phyloP scores from a whole-genome alignment of 441 rosid genomes.

The Brassica balearica region DNA sequence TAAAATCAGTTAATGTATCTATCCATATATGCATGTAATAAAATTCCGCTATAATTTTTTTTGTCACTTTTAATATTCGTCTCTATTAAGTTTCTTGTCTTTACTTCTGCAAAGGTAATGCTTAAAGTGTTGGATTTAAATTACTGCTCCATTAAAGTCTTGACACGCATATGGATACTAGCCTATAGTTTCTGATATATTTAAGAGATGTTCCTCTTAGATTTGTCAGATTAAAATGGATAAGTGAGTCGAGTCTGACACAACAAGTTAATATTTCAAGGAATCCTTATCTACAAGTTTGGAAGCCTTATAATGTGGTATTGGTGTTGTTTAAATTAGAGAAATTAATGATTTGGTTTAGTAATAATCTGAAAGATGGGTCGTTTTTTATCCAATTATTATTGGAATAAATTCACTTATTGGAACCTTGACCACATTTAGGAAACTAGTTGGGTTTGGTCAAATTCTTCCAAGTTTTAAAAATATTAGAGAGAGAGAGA shows the following conservation, averaged over 20 bases:
- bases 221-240: constrained; percentile 24
- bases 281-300: constrained; percentile 44
- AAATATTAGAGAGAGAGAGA: constrained; percentile 2
- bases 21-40: constrained; percentile 18
- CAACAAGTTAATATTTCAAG: constrained; percentile 11
- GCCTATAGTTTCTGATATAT: too few species aligned
- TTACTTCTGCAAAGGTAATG: not conserved
- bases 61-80: constrained; percentile 14
- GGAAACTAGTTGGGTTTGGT: constrained; percentile 15
- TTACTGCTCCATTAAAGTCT: not conserved
- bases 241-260: constrained; percentile 28
- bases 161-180: constrained; percentile 12
- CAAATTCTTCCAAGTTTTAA: constrained; percentile 13
- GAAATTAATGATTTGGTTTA: not conserved
- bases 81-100: constrained; percentile 13
- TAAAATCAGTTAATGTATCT: constrained; percentile 6
- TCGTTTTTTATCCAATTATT: constrained; percentile 1
- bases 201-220: not conserved
- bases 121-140: constrained; percentile 11
- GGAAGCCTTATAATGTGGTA: constrained; percentile 11
- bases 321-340: not conserved
- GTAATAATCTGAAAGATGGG: not conserved
- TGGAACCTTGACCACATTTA: constrained; percentile 5
- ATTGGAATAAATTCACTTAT: not conserved
- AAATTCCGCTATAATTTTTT: constrained; percentile 13